These are phyloP conservation scores for Thelonectria rubi DNA, from an alignment of 2,329 filamentous ascomycete species.

Conservation along the genomic window DNA sequence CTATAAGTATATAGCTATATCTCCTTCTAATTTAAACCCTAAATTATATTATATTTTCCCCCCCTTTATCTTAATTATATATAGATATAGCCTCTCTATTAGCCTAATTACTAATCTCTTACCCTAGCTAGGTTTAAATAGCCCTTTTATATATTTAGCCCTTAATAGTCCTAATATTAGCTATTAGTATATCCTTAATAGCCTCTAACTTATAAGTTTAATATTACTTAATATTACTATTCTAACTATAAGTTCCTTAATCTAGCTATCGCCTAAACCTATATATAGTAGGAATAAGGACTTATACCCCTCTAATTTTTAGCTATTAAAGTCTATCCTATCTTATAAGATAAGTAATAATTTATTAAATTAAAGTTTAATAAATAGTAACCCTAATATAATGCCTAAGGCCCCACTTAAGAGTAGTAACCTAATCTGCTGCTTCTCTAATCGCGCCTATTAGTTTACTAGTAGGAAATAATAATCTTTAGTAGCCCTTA, in stretches of 20 bases:
- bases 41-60: slow-evolving; percentile 37
- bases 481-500: slow-evolving; percentile 78
- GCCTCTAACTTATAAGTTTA: slow-evolving; percentile 63
- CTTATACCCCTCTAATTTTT: slow-evolving; percentile 63
- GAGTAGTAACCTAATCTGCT: slow-evolving; percentile 72
- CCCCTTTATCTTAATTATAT: slow-evolving; percentile 37
- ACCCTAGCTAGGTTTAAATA: slow-evolving; percentile 60
- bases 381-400: slow-evolving; percentile 65
- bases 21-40: slow-evolving; percentile 39
- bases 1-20: slow-evolving; percentile 35
- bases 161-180: slow-evolving; percentile 57
- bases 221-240: slow-evolving; percentile 63
- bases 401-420: slow-evolving; percentile 60
- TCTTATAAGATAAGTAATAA: slow-evolving; percentile 66
- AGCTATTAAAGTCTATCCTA: slow-evolving; percentile 77
- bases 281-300: slow-evolving; percentile 65
- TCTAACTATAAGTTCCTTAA: slow-evolving; percentile 67
- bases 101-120: slow-evolving; percentile 51
- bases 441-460: slow-evolving; percentile 82
- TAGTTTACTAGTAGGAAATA: slow-evolving; percentile 74
- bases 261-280: slow-evolving; percentile 73
- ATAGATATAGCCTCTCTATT: slow-evolving; percentile 55
- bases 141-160: slow-evolving; percentile 51
- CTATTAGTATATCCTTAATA: slow-evolving; percentile 64
- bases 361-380: slow-evolving; percentile 70